Base-by-base conservation (phyloP, 2,329 filamentous ascomycete species). In the Fusarium clavum region DNA sequence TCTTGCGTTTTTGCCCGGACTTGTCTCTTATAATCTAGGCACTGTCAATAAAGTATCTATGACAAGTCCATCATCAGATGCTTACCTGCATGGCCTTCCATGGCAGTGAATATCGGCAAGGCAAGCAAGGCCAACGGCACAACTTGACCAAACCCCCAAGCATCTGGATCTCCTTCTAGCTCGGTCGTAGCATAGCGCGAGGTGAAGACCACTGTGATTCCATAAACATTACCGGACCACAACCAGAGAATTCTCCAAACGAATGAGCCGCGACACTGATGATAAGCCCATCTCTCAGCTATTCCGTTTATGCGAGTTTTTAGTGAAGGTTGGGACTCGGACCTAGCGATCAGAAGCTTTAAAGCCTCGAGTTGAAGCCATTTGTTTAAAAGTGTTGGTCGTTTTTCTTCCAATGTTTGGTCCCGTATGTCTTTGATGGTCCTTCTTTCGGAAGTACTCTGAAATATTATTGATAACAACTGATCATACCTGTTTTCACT, bases 381-480 rank as follows among this genome's bases (percentile, higher is more conserved):
- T 16, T 2, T 30, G 3, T 49, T 44, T 3, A 59, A 5, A 14
- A 61, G 58, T 0, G 0, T 1, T 2, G 43, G 14, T 5, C 54
- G 27, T 0, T 59, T 24, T 1, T 16, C 7, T 8, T 61, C 58
- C 5, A 8, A 6, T 1, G 16, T 30, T 16, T 20, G 20, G 0
- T 5, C 1, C 7, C n/a, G 10, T 0, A 59, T 25, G 0, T 8
- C 22, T 29, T 24, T 61, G 0, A 14, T 6, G 2, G 2, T 8
- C 0, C 20, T 18, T 2, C 6, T 32, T 6, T 2, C 8, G 4
- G 3, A 9, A 0, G 3, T 7, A 2, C 5, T 18, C 7, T 29
- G 13, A 0, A 24, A 44, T 0, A 59, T 3, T 0, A 3, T 5
- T 4, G 12, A 22, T 2, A 5, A 22, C 11, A 14, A 14, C 4